Conservation (phyloP, 169 alveolate species). For the Theileria equi region DNA sequence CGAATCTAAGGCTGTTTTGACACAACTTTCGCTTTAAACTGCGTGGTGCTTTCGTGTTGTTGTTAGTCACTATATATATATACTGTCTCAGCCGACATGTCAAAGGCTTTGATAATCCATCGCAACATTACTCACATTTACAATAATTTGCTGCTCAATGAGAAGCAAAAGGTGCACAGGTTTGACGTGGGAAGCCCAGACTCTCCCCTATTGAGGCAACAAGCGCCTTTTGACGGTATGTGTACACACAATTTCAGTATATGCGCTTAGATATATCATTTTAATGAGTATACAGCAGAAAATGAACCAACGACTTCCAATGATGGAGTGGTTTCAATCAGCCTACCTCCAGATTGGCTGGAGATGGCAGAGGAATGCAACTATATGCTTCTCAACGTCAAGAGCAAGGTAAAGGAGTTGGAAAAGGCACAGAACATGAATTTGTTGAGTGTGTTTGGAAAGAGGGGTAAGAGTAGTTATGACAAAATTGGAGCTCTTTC, state of each 20-base stretch:
- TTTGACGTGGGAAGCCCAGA: slow-evolving; percentile 51
- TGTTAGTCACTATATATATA: not conserved
- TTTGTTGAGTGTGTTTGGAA: slow-evolving; percentile 52
- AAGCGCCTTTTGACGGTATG: slow-evolving; percentile 3
- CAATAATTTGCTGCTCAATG: slow-evolving; percentile 45
- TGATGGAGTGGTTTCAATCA: slow-evolving; percentile 16
- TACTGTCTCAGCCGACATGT: slow-evolving; percentile 12
- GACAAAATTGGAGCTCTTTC: slow-evolving; percentile 34
- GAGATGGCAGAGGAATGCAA: slow-evolving; percentile 61
- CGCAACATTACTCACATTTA: slow-evolving; percentile 51
- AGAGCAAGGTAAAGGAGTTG: slow-evolving; percentile 43
- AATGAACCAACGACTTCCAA: not conserved
- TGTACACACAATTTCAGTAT: not conserved
- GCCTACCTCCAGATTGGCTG: slow-evolving; percentile 57
- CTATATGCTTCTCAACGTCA: slow-evolving; percentile 15
- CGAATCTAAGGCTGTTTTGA: slow-evolving; percentile 44
- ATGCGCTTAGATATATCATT: not conserved
- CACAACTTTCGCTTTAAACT: slow-evolving; percentile 29
- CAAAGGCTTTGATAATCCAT: slow-evolving; percentile 31
- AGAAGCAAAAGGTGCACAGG: slow-evolving; percentile 61
- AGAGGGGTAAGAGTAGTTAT: slow-evolving; percentile 39
- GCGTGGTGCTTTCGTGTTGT: not conserved
- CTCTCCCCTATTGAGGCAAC: slow-evolving; percentile 22
- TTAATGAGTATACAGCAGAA: not conserved
- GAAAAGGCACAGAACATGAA: slow-evolving; percentile 62